phyloP scores from a whole-genome alignment of 2,329 filamentous ascomycete genomes.

The Arthrocladium fulminans region DNA sequence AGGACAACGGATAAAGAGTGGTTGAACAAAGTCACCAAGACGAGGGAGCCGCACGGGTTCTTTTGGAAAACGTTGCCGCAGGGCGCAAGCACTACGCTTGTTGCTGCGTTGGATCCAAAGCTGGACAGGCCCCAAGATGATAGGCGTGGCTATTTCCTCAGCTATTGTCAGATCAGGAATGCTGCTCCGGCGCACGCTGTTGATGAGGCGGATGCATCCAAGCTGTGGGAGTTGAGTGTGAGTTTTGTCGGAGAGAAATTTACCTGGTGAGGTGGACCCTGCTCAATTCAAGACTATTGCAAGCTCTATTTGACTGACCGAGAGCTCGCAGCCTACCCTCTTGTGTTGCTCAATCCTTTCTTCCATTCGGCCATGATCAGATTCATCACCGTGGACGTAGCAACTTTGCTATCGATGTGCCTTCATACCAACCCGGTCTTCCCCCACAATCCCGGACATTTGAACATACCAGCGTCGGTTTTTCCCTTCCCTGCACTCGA shows the following conservation, averaged over 20 bases:
- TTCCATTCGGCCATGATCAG: too few relatives aligned
- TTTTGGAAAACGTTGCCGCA: constrained; percentile 31
- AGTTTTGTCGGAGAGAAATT: constrained; percentile 33
- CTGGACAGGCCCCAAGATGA: constrained; percentile 9
- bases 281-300: too few relatives aligned
- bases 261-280: constrained; percentile 14
- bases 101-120: constrained; percentile 36
- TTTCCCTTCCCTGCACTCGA: too few relatives aligned
- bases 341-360: too few relatives aligned
- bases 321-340: too few relatives aligned
- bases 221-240: constrained; percentile 34
- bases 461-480: too few relatives aligned
- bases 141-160: constrained; percentile 21
- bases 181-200: constrained; percentile 28
- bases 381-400: too few relatives aligned
- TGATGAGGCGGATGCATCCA: constrained; percentile 31
- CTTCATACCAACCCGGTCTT: too few relatives aligned
- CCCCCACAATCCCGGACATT: too few relatives aligned
- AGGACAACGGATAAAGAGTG: constrained; percentile 23
- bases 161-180: constrained; percentile 29
- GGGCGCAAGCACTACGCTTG: constrained; percentile 35
- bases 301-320: too few relatives aligned
- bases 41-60: constrained; percentile 1
- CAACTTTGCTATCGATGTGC: too few relatives aligned
- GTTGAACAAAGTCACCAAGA: constrained; percentile 6